phyloP scores from a whole-genome alignment of 441 rosid species.

The Croton setiger region DNA sequence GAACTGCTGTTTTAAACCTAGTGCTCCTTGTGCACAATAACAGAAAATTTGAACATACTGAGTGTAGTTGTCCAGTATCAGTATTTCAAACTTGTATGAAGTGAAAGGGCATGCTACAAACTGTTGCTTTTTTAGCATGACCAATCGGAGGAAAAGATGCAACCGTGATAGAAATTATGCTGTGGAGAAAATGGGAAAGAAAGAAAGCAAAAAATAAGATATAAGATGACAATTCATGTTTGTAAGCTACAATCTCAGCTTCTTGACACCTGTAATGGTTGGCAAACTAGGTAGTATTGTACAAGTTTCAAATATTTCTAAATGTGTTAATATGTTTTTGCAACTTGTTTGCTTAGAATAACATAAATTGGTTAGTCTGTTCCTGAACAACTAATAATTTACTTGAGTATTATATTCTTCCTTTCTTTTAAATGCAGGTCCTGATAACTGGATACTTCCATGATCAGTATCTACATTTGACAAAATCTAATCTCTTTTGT shows the following conservation, averaged over 20 bases:
- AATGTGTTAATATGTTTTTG: not conserved
- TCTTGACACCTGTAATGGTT: not conserved
- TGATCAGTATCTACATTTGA: slow-evolving; percentile 52
- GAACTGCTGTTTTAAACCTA: not conserved
- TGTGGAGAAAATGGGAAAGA: not conserved
- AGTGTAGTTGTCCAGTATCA: not conserved
- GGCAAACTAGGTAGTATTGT: not conserved
- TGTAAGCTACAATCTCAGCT: not conserved
- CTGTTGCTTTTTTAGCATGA: not conserved
- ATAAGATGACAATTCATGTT: not conserved
- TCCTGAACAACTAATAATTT: not conserved
- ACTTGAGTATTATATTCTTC: not conserved
- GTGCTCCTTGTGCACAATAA: not conserved
- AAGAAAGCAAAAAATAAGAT: not conserved
- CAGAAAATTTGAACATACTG: not conserved
- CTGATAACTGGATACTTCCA: slow-evolving; percentile 78
- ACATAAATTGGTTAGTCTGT: not conserved
- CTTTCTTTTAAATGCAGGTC: slow-evolving; percentile 48
- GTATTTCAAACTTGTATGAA: not conserved
- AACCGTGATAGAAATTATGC: not conserved
- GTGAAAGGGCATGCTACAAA: not conserved
- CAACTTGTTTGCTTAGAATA: not conserved
- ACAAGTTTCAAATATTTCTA: not conserved
- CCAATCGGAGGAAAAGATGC: not conserved
- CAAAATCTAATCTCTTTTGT: slow-evolving; percentile 62